Base-by-base conservation (phyloP, 495 filamentous ascomycete species). In the Trichoderma reesei region DNA sequence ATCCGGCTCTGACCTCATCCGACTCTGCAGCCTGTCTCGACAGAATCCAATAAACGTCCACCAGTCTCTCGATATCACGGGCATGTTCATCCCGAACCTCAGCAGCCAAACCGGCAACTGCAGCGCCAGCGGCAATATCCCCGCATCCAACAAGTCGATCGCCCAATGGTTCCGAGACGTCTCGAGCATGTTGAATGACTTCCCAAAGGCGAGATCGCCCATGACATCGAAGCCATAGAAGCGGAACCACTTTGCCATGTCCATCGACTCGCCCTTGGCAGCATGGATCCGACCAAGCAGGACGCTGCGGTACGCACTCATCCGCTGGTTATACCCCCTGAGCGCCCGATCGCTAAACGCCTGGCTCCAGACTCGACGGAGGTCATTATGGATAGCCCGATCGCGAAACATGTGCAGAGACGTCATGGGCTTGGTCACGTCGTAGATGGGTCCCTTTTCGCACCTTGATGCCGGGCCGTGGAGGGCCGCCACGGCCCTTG, bases 191-290 rank as follows among this genome's bases (percentile, higher is more conserved):
- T 70, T 70, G 64, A 87, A 86, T 0, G 78, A 80, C 36, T 84
- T 80, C 0, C 85, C 84, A 69, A 87, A 88, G 16, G 74, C 79
- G 18, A 86, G 69, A 20, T 84, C 75, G 1, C 77, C 77, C 46
- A 85, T 81, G 5, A 85, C 73, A 63, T 87, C 85, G 0, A 80
- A 80, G 11, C 81, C 73, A 79, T 86, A 78, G 60, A 83, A 83
- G 31, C 79, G 64, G 72, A 74, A 83, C 85, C 85, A 87, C 63
- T 82, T 80, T 61, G 76, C 76, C 0, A 86, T 70, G 70, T 86
- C n/a, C 8, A 56, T 31, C 8, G 51, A 26, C 51, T 56, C 7
- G 20, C 20, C 31, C 20, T 36, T 10, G 34, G 51, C 16, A 11
- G 20, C 51, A 11, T 7, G 9, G 10, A 56, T 34, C 20, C 7